Conservation (phyloP, 2,329 filamentous ascomycete genomes). For the Acrocalymma vagum region DNA sequence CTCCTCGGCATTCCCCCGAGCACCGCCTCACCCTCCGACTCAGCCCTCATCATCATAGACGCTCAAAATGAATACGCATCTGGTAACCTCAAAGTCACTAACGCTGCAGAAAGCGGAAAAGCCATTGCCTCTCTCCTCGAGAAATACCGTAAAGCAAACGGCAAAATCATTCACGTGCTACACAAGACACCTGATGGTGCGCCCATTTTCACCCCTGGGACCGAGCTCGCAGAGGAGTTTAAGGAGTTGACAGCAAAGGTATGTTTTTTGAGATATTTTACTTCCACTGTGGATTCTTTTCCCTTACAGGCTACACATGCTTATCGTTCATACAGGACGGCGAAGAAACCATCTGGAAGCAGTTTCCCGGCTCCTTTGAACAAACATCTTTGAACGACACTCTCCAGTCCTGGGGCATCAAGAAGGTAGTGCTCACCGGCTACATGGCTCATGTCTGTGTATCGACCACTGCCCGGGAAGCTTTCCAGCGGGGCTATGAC, state of each 20-base stretch:
- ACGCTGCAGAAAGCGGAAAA: constrained; percentile 62
- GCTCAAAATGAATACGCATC: constrained; percentile 74
- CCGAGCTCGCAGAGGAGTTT: constrained; percentile 68
- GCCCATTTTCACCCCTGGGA: constrained; percentile 72
- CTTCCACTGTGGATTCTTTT: no score
- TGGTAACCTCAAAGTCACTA: constrained; percentile 65
- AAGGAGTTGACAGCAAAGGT: constrained; percentile 62
- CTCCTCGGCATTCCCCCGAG: constrained; percentile 64
- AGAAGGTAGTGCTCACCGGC: constrained; percentile 69
- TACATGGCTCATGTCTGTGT: constrained; percentile 75
- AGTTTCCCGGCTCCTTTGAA: constrained; percentile 67
- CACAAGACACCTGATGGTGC: constrained; percentile 68
- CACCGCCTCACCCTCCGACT: constrained; percentile 65
- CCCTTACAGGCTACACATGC: no score
- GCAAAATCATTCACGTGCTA: constrained; percentile 68
- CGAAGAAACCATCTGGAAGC: constrained; percentile 67
- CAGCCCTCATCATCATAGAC: constrained; percentile 72
- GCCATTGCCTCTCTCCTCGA: constrained; percentile 66
- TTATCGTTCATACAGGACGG: no score
- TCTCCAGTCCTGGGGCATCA: constrained; percentile 59
- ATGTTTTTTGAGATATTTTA: no score
- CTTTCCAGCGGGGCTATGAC: constrained; percentile 68
- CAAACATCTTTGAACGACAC: constrained; percentile 66
- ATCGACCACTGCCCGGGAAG: constrained; percentile 69
- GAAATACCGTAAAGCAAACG: constrained; percentile 65